Base-by-base conservation (phyloP, 139 green algal genomes). In the Tetradesmus lagerheimii region DNA sequence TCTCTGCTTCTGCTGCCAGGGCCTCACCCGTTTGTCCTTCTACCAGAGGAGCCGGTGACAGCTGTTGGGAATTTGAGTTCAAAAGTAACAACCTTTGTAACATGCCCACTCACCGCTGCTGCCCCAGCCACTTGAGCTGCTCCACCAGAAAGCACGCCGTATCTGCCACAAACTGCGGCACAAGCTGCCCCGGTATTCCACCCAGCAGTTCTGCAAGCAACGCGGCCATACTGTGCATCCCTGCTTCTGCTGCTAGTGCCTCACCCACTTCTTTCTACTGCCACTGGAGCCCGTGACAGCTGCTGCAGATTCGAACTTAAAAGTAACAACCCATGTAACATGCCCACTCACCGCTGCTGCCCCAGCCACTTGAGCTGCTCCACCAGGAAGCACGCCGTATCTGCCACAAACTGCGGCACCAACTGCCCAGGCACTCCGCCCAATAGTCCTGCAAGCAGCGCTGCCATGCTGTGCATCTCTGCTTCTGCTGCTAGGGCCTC, bases 151-250 rank as follows among this genome's bases (percentile, higher is more conserved):
- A 88, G 35, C 62, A 47, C 18, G 74, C 11, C 35, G 62, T 77
- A 38, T 88, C 83, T n/a, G 62, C 83, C n/a, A 39, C 83, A 88
- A 88, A 88, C 62, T 27, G 62, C 12, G 20, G 20, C 25, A 35
- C 43, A 37, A 88, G 4, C 62, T 78, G 83, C 37, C 83, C 83
- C 5, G 83, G 83, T 37, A 88, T 37, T 1, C 83, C 83, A 62
- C 12, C 31, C 37, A 88, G 37, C 83, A 88, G 62, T 16, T 37
- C 83, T 23, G 43, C 35, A 23, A 88, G 57, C 62, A 88, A 57
- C 1, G 4, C 9, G 12, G 66, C 66, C 6, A 23, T 34, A 6
- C 29, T 77, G 66, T 77, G 66, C n/a, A 35, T 35, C 66, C 38
- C 66, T 77, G 66, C 66, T 77, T 37, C 29, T 37, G 9, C 29